These are phyloP conservation scores for Canariomyces notabilis DNA, from an alignment of 2,329 filamentous ascomycete genomes.

Conservation along the genomic window DNA sequence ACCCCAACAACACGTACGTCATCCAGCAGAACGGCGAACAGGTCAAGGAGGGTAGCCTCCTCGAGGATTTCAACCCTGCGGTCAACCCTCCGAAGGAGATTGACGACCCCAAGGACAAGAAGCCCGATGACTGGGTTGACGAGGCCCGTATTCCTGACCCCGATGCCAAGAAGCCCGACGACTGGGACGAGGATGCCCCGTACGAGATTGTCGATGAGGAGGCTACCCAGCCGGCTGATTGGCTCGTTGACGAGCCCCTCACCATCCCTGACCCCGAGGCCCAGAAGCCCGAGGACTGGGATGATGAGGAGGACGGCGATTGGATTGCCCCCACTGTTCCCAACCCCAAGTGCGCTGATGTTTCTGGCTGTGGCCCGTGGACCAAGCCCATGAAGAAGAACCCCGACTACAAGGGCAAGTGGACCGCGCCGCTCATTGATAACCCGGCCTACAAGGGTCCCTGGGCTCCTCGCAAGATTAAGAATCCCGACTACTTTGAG, in stretches of 20 bases:
- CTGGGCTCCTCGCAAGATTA: constrained; percentile 92
- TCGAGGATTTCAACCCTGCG: constrained; percentile 88
- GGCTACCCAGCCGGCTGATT: constrained; percentile 87
- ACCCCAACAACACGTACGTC: constrained; percentile 91
- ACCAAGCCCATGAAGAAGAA: constrained; percentile 87
- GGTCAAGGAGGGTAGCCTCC: constrained; percentile 81
- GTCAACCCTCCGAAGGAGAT: constrained; percentile 96
- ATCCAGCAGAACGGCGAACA: constrained; percentile 88
- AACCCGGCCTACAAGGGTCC: constrained; percentile 97
- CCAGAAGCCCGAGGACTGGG: constrained; percentile 97
- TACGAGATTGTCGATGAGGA: constrained; percentile 94
- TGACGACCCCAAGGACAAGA: constrained; percentile 86
- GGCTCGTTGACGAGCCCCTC: constrained; percentile 84
- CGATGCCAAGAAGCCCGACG: constrained; percentile 90
- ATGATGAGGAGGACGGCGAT: constrained; percentile 98
- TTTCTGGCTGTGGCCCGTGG: constrained; percentile 92
- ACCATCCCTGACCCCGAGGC: constrained; percentile 88
- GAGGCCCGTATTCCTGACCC: constrained; percentile 87
- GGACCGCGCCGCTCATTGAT: constrained; percentile 86
- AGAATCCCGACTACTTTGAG: constrained; percentile 94
- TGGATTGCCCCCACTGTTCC: constrained; percentile 85
- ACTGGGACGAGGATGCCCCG: constrained; percentile 98
- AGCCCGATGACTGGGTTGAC: constrained; percentile 95
- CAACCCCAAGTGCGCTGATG: constrained; percentile 94
- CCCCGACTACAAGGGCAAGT: constrained; percentile 98